Conservation (phyloP, 1,284 basidiomycete genomes). For the Rhodotorula glutinis region DNA sequence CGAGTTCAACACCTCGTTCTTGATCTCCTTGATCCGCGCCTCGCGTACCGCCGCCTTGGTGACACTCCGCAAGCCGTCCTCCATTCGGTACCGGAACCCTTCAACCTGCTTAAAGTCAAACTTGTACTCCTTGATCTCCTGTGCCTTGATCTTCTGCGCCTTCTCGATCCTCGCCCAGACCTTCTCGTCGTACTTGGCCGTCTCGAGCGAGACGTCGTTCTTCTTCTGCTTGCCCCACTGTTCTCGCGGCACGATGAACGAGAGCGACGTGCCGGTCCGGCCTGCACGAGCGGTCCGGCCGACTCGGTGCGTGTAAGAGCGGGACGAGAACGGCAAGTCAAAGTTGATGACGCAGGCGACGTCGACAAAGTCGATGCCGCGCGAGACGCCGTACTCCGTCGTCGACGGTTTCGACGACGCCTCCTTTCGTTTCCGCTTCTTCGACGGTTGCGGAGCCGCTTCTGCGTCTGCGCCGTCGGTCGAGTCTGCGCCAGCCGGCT, state of each 20-base stretch:
- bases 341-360: constrained; percentile 99
- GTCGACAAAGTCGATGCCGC: constrained; percentile 95
- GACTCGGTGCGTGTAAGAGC: constrained; percentile 93
- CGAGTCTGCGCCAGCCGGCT: constrained; percentile 27
- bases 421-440: constrained; percentile 48
- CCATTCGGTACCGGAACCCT: constrained; percentile 98
- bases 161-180: constrained; percentile 75
- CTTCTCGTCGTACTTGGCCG: constrained; percentile 68
- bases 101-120: constrained; percentile 94
- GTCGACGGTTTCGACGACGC: constrained; percentile 23
- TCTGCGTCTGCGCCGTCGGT: constrained; percentile 41
- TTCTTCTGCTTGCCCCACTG: constrained; percentile 69
- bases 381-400: constrained; percentile 88
- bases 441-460: constrained; percentile 46
- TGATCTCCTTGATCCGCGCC: constrained; percentile 90
- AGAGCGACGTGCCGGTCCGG: constrained; percentile 85
- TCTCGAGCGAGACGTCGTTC: constrained; percentile 60
- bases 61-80: constrained; percentile 86
- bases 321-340: constrained; percentile 82
- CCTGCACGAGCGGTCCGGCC: constrained; percentile 88
- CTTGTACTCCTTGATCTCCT: constrained; percentile 82
- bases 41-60: constrained; percentile 83
- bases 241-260: constrained; percentile 75
- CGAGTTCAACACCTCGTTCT: constrained; percentile 87
- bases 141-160: constrained; percentile 65